phyloP scores from a whole-genome alignment of 208 protist genomes.

The Trypanosoma lewisi region DNA sequence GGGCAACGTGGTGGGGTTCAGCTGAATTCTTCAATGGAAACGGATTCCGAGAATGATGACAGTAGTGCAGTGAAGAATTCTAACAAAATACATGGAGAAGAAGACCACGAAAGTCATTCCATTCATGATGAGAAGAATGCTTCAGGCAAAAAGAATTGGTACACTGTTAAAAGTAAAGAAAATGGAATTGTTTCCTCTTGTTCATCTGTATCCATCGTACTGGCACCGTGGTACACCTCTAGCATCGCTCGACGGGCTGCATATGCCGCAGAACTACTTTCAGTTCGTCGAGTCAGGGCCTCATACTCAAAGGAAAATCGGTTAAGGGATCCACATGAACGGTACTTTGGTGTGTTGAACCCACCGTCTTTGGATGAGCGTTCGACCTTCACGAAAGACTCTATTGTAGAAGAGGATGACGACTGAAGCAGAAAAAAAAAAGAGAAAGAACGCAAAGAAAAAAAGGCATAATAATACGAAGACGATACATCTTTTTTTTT shows the following conservation, averaged over 20 bases:
- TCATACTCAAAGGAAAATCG: conserved; percentile 7
- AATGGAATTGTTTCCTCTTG: conserved; percentile 9
- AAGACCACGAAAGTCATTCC: background rate
- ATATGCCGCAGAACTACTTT: conserved; percentile 5
- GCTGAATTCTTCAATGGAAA: background rate
- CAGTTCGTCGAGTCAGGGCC: conserved; percentile 1
- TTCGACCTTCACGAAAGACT: conserved; percentile 87
- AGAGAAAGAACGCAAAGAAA: background rate
- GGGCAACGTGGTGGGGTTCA: background rate
- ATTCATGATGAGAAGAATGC: background rate
- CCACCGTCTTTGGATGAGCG: conserved; percentile 69
- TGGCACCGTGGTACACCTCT: conserved; percentile 62
- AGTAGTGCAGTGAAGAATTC: background rate
- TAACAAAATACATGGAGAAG: background rate
- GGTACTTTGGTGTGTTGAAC: conserved; percentile 66
- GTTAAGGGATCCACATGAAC: conserved; percentile 61
- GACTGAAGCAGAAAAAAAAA: conserved; percentile 30
- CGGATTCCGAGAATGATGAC: conserved; percentile 21
- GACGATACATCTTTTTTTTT: conserved; percentile 5
- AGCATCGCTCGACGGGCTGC: conserved; percentile 23
- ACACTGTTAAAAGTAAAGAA: conserved; percentile 4
- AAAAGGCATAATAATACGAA: background rate
- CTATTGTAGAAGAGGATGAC: conserved; percentile 87
- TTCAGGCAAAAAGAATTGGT: background rate
- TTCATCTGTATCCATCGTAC: conserved; percentile 17